Evolutionary conservation across 2,329 filamentous ascomycete genomes (phyloP).

Genomic region (Diaporthe helianthi): DNA sequence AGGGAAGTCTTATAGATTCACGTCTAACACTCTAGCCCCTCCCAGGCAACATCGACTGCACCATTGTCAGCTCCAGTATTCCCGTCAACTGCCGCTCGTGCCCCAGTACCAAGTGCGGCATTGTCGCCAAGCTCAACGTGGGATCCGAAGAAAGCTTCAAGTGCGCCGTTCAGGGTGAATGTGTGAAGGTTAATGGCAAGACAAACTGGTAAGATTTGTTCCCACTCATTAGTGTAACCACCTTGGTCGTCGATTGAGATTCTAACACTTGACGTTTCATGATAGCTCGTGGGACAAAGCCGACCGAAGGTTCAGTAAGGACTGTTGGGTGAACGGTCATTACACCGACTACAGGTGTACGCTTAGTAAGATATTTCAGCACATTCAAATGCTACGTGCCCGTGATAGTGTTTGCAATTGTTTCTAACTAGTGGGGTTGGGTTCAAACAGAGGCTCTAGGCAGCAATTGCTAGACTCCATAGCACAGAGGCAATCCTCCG

Average conservation of each 20-base stretch:
- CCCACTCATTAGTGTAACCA: not conserved
- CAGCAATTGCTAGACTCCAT: not conserved
- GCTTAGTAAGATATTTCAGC: conserved; percentile 6
- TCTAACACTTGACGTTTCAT: not conserved
- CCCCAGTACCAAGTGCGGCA: not conserved
- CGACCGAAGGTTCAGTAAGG: not conserved
- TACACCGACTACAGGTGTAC: conserved; percentile 8
- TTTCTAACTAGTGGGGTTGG: not conserved
- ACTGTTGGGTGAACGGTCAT: conserved; percentile 6
- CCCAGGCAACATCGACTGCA: not conserved
- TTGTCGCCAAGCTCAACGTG: not conserved
- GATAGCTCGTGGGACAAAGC: conserved; percentile 12
- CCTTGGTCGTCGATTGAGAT: fast-evolving
- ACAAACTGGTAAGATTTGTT: not conserved
- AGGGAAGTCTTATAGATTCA: too few relatives aligned
- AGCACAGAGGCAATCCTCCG: not conserved
- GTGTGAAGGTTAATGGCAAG: not conserved
- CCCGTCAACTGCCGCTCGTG: not conserved
- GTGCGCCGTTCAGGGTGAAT: not conserved
- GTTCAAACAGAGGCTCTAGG: not conserved
- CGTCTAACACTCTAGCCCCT: not conserved
- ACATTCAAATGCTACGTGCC: too few relatives aligned
- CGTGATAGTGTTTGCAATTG: fast-evolving
- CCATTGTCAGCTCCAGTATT: not conserved
- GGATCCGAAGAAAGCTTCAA: conserved; percentile 1